Evolutionary conservation across 2,329 filamentous ascomycete genomes (phyloP), one percentile per base, ranked within the genome.

Genomic region (Pseudogymnoascus sp.): DNA sequence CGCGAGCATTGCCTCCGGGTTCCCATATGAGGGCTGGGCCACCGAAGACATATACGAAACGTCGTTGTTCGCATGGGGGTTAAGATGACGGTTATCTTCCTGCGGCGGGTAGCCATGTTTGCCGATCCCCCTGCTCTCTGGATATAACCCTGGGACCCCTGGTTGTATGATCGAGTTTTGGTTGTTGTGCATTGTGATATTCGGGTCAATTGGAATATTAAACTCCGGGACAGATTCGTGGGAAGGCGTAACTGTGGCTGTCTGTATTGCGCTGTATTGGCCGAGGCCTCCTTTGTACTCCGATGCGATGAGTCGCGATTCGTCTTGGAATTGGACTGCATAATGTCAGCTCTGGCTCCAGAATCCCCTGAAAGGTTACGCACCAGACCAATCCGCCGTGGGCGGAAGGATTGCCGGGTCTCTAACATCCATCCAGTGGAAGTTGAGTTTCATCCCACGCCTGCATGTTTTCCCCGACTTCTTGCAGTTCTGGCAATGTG

Each of bases 401-500:
- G 80, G 81, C 4, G 81, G 78, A 22, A 88, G 76, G 57, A 82
- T 81, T 9, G 85, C 86, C 59, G 87, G 90, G 20, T 66, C 69
- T 69, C 89, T 85, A 61, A 88, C 86, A 64, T 87, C 87, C 3
- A 87, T 88, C 70, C 96, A 91, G 67, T 96, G 91, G 69, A 96
- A 97, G 75, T 96, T 97, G 39, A 97, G 78, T 37, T 90, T 84
- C 58, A 97, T 80, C 15, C 92, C 93, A 67, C 91, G 84, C 72
- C 92, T 91, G 77, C 93, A 97, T 62, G 86, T 79, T 58, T 93
- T 81, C 69, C 86, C 92, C 59, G 92, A 94, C 75, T 96, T 97
- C 62, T 85, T 84, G 75, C 93, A 97, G 70, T 97, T 97, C 68
- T 88, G 79, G 65, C 82, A 85, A 35, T 80, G 76, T 5, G 81